A percentile compares a stretch with the other conserved stretches of the same genome.
These are phyloP conservation scores for Arthrobotrys megalospora DNA, from an alignment of 2,329 filamentous ascomycete genomes.

Conservation along the genomic window DNA sequence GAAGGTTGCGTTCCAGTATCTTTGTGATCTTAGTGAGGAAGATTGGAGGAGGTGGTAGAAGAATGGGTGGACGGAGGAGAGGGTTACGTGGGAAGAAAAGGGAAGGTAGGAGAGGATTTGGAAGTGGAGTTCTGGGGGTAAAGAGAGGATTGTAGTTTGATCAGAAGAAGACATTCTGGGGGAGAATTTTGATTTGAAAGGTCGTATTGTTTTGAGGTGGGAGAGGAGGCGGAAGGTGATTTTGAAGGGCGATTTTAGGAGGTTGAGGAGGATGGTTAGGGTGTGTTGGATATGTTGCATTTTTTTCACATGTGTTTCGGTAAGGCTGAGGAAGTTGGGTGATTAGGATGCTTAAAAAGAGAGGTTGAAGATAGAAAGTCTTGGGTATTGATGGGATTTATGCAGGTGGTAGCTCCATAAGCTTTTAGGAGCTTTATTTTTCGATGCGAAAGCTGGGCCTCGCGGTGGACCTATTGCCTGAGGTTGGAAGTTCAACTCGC, in stretches of 20 bases:
- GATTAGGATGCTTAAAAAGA: no score
- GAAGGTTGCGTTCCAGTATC: neutral
- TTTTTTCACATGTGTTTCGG: neutral
- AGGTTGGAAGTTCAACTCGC: no score
- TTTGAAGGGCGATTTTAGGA: neutral
- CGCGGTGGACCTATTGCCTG: no score
- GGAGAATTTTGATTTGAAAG: neutral
- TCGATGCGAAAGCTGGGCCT: no score
- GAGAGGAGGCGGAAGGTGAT: neutral
- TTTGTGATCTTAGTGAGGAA: neutral
- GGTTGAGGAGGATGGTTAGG: neutral
- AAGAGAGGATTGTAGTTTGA: neutral
- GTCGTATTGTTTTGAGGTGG: neutral
- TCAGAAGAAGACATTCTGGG: neutral
- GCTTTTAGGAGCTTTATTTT: no score
- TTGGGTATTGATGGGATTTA: no score
- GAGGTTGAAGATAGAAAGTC: neutral
- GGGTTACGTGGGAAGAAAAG: neutral
- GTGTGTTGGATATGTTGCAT: slow-evolving; percentile 26
- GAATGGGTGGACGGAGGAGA: neutral
- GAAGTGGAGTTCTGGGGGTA: slow-evolving; percentile 30
- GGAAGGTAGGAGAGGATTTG: slow-evolving; percentile 32
- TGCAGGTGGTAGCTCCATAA: no score
- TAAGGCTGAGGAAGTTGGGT: neutral
- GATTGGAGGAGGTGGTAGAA: neutral